A percentile compares a stretch with the other conserved stretches of the same genome.
Evolutionary conservation across 2,329 filamentous ascomycete genomes (phyloP).

Genomic region (Colletotrichum sp.): DNA sequence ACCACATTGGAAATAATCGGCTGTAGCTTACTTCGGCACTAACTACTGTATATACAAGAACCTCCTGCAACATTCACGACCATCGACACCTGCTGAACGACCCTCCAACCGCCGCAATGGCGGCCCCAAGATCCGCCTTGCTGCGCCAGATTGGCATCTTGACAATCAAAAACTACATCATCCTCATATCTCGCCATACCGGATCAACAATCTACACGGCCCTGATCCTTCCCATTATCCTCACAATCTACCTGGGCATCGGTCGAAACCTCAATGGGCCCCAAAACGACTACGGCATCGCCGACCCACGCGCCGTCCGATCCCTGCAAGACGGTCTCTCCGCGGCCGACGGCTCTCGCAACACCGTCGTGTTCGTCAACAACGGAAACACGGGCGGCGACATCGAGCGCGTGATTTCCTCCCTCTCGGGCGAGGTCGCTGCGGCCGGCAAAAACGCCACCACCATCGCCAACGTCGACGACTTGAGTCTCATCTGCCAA

Average conservation of each 20-base stretch:
- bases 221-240: conserved; percentile 62
- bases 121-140: not conserved
- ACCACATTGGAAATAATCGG: not conserved
- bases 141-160: conserved; percentile 63
- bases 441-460: conserved; percentile 30
- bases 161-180: conserved; percentile 65
- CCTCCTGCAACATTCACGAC: not conserved
- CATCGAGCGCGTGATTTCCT: conserved; percentile 73
- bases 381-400: conserved; percentile 73
- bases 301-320: conserved; percentile 63
- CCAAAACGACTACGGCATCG: conserved; percentile 77
- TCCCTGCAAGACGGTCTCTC: conserved; percentile 47
- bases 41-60: not conserved
- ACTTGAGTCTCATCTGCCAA: conserved; percentile 55
- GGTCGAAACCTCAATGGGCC: conserved; percentile 85
- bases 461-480: conserved; percentile 25
- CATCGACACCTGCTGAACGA: not conserved
- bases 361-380: conserved; percentile 80
- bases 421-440: conserved; percentile 47
- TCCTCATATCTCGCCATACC: conserved; percentile 58
- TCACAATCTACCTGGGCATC: conserved; percentile 68
- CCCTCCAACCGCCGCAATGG: not conserved
- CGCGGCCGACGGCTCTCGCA: conserved; percentile 38
- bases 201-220: conserved; percentile 59
- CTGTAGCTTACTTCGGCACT: not conserved